Base-by-base conservation (phyloP, 2,329 filamentous ascomycete genomes). In the Karstenula rhodostoma region DNA sequence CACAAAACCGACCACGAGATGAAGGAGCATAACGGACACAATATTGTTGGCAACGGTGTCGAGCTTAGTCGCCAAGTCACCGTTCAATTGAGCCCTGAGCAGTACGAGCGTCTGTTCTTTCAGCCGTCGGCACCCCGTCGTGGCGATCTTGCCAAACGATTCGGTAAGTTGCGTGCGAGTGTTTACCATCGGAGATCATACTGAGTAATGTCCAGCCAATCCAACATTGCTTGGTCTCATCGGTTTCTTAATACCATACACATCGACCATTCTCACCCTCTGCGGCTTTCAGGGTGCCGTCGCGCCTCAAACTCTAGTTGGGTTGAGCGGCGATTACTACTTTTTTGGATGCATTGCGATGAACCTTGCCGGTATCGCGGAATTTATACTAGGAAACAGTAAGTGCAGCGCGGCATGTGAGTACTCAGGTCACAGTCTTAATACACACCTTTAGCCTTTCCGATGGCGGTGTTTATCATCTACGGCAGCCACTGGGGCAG, bases 401-500 rank as follows among this genome's bases (percentile, higher is more conserved):
- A 10, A 44, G 42, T 40, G 17, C 19, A 22, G 9, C 19, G 10
- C n/a, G 10, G 19, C 2, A 23, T 23, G 2, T 3, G 19, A 23
- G n/a, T 23, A 44, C n/a, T 10, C 8, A 9, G 5, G 12, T 23
- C 19, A 44, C n/a, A 12, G 12, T 2, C 1, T 22, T 44, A 4
- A 44, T 13, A 12, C 42, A n/a, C 23, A 10, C 5, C 19, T 40
- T 8, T 10, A 23, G 42, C 19, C n/a, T 44, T 44, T 19, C 42
- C 19, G 1, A 44, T 23, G 42, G 42, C 42, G 42, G 42, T 44
- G 19, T 44, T 44, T 13, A 44, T 23, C n/a, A 44, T 44, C 42
- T 44, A 44, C 42, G 19, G 19, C 42, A 44, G 42, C n/a, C 42
- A 44, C 42, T 44, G 42, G 42, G 42, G 42, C 19, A 44, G 42